Percentiles rank a stretch among this genome's conserved stretches.
phyloP scores from a whole-genome alignment of 257 asterid genomes.

The Verbascum thapsus region DNA sequence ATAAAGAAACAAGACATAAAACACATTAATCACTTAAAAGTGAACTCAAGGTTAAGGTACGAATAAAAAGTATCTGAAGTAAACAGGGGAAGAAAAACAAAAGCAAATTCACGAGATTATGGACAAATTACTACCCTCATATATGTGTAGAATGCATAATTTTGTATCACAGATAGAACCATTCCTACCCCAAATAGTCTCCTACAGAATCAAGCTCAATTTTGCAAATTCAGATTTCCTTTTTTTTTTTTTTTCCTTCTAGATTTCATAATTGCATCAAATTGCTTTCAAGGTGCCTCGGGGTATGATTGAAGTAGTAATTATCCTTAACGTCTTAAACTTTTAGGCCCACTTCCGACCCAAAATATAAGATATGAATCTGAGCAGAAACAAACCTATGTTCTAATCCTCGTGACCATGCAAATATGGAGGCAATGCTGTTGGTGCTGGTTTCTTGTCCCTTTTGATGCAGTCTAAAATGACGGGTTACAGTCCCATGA shows the following conservation, averaged over 20 bases:
- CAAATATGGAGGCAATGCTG: slow-evolving; percentile 93
- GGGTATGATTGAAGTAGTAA: slow-evolving; percentile 6
- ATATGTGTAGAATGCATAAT: background rate
- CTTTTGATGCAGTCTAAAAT: slow-evolving; percentile 82
- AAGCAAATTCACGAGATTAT: too few relatives aligned
- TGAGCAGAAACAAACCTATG: slow-evolving; percentile 57
- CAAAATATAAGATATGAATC: background rate
- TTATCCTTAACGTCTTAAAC: too few relatives aligned
- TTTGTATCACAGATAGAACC: background rate
- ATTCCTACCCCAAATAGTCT: background rate
- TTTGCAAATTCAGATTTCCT: slow-evolving; percentile 6
- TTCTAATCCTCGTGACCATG: slow-evolving; percentile 88
- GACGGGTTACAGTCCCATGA: slow-evolving; percentile 96
- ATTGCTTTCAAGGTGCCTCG: slow-evolving; percentile 2
- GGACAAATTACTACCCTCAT: background rate
- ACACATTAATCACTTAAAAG: background rate
- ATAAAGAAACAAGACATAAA: background rate
- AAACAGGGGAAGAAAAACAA: background rate
- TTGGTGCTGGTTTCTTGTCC: slow-evolving; percentile 97
- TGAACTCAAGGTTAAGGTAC: too few relatives aligned
- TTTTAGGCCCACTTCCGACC: background rate
- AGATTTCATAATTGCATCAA: slow-evolving; percentile 4
- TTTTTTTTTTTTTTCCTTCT: too few relatives aligned
- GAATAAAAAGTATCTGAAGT: background rate
- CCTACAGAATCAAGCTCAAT: background rate